Conservation (phyloP, 2,329 filamentous ascomycete species). For the Ophiostoma fasciatum region DNA sequence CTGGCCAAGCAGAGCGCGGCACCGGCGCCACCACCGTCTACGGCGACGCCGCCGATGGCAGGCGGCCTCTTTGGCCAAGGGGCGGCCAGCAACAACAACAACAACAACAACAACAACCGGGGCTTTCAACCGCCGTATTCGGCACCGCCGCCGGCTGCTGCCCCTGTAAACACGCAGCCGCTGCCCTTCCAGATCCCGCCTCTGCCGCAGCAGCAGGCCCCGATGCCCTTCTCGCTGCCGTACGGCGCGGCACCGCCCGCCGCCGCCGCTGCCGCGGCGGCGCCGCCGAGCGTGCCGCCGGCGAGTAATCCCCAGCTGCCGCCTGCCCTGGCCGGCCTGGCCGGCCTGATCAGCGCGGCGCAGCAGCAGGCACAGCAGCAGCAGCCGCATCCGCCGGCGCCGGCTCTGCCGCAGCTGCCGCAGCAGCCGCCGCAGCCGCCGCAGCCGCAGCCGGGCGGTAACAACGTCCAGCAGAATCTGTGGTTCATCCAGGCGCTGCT, state of each 20-base stretch:
- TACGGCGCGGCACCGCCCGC: too few species aligned
- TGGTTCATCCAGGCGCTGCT: conserved; percentile 61
- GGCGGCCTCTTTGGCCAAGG: conserved; percentile 15
- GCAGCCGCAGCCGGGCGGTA: background rate
- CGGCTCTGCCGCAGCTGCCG: conserved; percentile 19
- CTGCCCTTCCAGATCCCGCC: conserved; percentile 20
- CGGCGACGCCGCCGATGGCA: conserved; percentile 6
- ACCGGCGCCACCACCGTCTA: conserved; percentile 27
- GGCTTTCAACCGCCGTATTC: conserved; percentile 18
- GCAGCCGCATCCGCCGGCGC: too few species aligned
- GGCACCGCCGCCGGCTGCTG: conserved; percentile 28
- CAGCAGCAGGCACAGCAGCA: background rate
- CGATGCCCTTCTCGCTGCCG: conserved; percentile 7
- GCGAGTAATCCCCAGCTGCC: conserved; percentile 11
- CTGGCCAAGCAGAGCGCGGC: conserved; percentile 61
- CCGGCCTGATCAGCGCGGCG: conserved; percentile 4
- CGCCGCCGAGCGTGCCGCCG: conserved; percentile 10
- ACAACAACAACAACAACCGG: too few species aligned
- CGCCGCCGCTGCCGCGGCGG: conserved; percentile 16
- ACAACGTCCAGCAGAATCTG: conserved; percentile 54
- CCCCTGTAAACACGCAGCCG: conserved; percentile 44
- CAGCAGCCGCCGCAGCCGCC: conserved; percentile 1
- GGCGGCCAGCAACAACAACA: conserved; percentile 12
- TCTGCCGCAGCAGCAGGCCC: conserved; percentile 15
- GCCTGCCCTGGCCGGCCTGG: conserved; percentile 4